Base-by-base conservation (phyloP, 2,329 filamentous ascomycete species). In the Lecanicillium sp. region DNA sequence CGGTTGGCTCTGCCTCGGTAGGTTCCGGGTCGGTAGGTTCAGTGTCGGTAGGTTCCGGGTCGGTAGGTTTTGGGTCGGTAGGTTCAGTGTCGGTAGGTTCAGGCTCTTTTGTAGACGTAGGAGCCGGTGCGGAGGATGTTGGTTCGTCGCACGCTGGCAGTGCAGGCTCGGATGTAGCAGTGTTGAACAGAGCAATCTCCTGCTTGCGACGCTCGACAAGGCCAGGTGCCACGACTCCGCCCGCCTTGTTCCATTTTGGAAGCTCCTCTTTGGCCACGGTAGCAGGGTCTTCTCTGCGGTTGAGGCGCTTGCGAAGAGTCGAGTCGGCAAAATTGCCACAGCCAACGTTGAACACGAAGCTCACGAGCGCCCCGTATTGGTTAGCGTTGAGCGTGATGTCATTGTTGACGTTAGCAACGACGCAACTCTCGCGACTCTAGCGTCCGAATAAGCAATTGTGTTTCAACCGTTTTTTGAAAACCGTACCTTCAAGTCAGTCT, bases 281-380 rank as follows among this genome's bases (percentile, higher is more conserved):
- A 42, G 54, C 53, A 19, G 56, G 49, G 19, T 55, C 47, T 37
- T 67, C 59, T 13, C 63, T 61, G 1, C 45, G 50, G 50, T 69
- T 69, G 38, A 68, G 54, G 6, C 62, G 53, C 38, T 49, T 50
- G 40, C 67, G 47, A n/a, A 69, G 51, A 5, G 53, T 56, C 17
- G 63, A 67, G 0, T 42, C 47, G 16, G 40, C 33, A 9, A 59
- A 55, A 29, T 56, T 57, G 5, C 58, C 63, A 37, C 55, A 61
- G 13, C 67, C 67, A 22, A 63, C 54, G 45, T 70, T 70, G 59
- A 60, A 69, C 12, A 60, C 53, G 62, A 61, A 69, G 16, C 58
- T 64, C 18, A 68, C 62, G 4, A 70, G 57, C 3, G 66, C 65
- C 33, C 64, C 67, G 49, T 65, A 70, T 49, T 68, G 60, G 51